Percentiles rank a stretch among this genome's conserved stretches.
These are phyloP conservation scores for Zygosaccharomyces gambellarensis DNA, from an alignment of 805 yeast genomes.

Conservation along the genomic window DNA sequence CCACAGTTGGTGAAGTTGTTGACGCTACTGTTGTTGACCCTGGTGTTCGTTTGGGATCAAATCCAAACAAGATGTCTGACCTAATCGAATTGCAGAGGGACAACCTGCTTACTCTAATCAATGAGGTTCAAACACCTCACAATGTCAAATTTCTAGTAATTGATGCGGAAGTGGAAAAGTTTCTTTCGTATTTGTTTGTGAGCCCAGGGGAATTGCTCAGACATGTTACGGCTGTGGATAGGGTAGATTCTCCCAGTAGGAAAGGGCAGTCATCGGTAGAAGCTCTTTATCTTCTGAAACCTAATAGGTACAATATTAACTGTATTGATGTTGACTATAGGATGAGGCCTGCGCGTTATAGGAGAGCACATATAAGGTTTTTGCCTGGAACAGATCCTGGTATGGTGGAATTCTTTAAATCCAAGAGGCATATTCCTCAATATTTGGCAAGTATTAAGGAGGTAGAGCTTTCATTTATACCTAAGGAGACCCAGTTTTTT, in stretches of 20 bases:
- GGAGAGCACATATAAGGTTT: conserved; percentile 66
- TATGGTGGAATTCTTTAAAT: conserved; percentile 28
- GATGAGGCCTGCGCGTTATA: conserved; percentile 64
- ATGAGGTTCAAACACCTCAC: conserved; percentile 41
- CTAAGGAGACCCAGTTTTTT: conserved; percentile 68
- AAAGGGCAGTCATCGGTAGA: conserved; percentile 61
- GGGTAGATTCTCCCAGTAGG: conserved; percentile 52
- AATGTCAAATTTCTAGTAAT: conserved; percentile 50
- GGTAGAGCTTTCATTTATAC: conserved; percentile 49
- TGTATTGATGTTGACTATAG: conserved; percentile 75
- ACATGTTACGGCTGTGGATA: conserved; percentile 59
- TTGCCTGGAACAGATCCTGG: conserved; percentile 50
- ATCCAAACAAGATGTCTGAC: conserved; percentile 32
- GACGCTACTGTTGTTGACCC: neutral
- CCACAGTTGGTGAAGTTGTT: neutral
- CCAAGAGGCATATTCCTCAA: conserved; percentile 30
- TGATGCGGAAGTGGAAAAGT: conserved; percentile 49
- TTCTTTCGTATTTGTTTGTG: conserved; percentile 44
- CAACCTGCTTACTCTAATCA: conserved; percentile 36
- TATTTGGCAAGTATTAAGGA: conserved; percentile 35
- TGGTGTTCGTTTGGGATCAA: neutral
- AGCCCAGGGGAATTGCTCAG: conserved; percentile 43
- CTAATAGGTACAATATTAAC: conserved; percentile 59
- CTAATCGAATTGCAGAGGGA: conserved; percentile 38
- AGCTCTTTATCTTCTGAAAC: conserved; percentile 76